A percentile compares a stretch with the other conserved stretches of the same genome.
Evolutionary conservation across 169 alveolate species (phyloP).

Genomic region (Plasmodium vivax): DNA sequence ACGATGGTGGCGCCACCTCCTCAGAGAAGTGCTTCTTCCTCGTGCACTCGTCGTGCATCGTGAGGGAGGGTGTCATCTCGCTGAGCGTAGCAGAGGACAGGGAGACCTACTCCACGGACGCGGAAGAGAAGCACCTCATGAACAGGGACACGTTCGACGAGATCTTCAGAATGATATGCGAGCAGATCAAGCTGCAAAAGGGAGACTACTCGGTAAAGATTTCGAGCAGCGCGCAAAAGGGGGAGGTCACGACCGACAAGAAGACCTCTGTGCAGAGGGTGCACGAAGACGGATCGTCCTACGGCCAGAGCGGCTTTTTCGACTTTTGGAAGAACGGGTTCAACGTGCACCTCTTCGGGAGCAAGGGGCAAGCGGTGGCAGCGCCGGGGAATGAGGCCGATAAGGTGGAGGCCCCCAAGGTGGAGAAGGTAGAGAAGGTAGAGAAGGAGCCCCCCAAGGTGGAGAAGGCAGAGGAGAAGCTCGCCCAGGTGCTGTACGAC

Average conservation of each 20-base stretch:
- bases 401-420: not conserved
- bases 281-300: not conserved
- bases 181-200: not conserved
- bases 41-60: not conserved
- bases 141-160: not conserved
- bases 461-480: not conserved
- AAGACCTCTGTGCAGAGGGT: not conserved
- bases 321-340: not conserved
- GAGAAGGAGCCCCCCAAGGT: not conserved
- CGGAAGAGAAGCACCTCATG: not conserved
- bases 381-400: not conserved
- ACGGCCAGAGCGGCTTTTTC: not conserved
- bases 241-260: not conserved
- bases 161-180: conserved; percentile 11
- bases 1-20: not conserved
- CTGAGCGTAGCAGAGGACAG: not conserved
- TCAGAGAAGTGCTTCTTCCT: not conserved
- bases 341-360: not conserved
- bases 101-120: conserved; percentile 10
- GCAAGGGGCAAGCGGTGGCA: not conserved
- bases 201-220: conserved; percentile 8
- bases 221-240: not conserved
- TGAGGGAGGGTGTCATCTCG: not conserved
- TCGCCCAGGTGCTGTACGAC: not conserved
- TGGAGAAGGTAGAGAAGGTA: not conserved